Conservation (phyloP, 257 asterid genomes). For the Hygrophila difformis region DNA sequence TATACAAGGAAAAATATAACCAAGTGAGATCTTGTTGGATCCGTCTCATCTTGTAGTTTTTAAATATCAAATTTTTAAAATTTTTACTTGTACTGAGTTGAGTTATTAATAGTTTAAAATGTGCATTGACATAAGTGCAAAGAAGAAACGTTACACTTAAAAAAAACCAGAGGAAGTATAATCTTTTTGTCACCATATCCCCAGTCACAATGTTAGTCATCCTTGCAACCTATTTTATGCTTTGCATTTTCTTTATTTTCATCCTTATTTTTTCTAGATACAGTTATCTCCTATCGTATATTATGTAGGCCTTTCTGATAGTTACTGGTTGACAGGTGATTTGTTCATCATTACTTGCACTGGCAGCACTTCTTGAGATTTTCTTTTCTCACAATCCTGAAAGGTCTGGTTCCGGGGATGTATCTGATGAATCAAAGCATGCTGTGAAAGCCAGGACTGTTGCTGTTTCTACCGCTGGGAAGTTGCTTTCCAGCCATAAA, state of each 20-base stretch:
- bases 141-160: too few relatives aligned
- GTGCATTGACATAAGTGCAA: too few relatives aligned
- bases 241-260: background rate
- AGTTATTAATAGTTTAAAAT: too few relatives aligned
- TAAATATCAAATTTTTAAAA: too few relatives aligned
- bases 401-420: constrained; percentile 45
- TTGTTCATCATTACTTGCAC: constrained; percentile 79
- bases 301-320: constrained; percentile 11
- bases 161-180: too few relatives aligned
- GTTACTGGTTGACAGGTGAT: constrained; percentile 51
- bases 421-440: constrained; percentile 55
- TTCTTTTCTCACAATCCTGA: constrained; percentile 40
- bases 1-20: too few relatives aligned
- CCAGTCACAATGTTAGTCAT: too few relatives aligned
- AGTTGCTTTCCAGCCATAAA: constrained; percentile 54
- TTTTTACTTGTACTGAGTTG: too few relatives aligned
- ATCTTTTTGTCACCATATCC: too few relatives aligned
- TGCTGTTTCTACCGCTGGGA: constrained; percentile 65
- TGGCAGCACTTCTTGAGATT: constrained; percentile 84
- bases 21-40: too few relatives aligned
- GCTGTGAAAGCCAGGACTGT: constrained; percentile 58
- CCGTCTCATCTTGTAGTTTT: too few relatives aligned
- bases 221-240: too few relatives aligned
- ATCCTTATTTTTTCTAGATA: constrained; percentile 6
- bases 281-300: constrained; percentile 1